These are phyloP conservation scores for Diaporthe citri DNA, from an alignment of 2,329 filamentous ascomycete genomes.

Conservation along the genomic window DNA sequence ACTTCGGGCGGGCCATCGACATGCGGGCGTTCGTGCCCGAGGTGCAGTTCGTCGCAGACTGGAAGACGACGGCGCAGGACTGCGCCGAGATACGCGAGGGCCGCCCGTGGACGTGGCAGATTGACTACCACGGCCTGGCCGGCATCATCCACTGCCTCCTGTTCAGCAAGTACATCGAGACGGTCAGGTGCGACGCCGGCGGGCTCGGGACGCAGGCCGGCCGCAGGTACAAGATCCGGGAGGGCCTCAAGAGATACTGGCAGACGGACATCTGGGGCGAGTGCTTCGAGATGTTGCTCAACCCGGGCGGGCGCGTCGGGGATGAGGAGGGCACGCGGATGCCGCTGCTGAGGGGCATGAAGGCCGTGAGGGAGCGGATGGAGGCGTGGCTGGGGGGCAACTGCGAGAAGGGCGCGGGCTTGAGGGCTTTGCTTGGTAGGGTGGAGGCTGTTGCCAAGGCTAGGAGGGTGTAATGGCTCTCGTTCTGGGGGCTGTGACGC, in stretches of 20 bases:
- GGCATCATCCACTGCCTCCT: conserved; percentile 89
- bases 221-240: conserved; percentile 83
- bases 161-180: conserved; percentile 96
- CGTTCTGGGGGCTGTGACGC: not conserved
- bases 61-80: conserved; percentile 88
- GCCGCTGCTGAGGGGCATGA: conserved; percentile 81
- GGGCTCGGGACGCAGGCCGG: conserved; percentile 66
- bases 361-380: conserved; percentile 79
- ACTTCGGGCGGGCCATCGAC: conserved; percentile 95
- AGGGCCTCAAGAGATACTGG: conserved; percentile 94
- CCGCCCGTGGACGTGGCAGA: conserved; percentile 96
- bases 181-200: conserved; percentile 67
- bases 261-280: conserved; percentile 90
- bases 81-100: conserved; percentile 96
- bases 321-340: conserved; percentile 75
- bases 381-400: conserved; percentile 85
- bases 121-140: conserved; percentile 94
- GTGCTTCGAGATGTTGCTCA: conserved; percentile 87
- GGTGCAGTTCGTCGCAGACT: conserved; percentile 94
- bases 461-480: conserved; percentile 44
- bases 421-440: conserved; percentile 78
- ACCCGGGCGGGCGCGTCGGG: conserved; percentile 75
- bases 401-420: conserved; percentile 81
- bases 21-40: conserved; percentile 84
- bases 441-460: conserved; percentile 65